Evolutionary conservation across 805 yeast genomes (phyloP), one percentile per base, ranked within the genome.

Genomic region (Schwanniomyces vanrijiae): DNA sequence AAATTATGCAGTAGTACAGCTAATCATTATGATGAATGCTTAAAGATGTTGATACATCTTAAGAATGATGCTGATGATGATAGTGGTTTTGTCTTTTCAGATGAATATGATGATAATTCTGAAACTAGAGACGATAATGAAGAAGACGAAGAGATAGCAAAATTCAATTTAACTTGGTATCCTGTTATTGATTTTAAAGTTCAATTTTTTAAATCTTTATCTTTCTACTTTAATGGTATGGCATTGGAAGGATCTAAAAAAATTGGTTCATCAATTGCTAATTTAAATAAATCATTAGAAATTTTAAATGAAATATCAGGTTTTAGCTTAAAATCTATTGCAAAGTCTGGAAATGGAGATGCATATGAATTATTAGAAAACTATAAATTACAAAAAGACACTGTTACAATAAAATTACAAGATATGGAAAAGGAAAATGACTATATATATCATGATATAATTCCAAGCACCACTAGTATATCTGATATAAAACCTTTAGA

Each of bases 361-460:
- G 64, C 58, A 11, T 71, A 68, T 52, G 76, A 69, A 28, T 48
- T 72, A 38, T 58, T 73, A 46, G 78, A 73, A 47, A 69, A 68
- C 47, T 66, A 58, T 54, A 72, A 73, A 50, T 70, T 60, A 45
- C 78, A 73, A 45, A 68, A 67, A 45, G 76, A 73, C 51, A 71
- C 71, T 0, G 57, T 66, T 44, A 51, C 44, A 1, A 73, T 73
- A 43, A 73, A 73, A 42, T 55, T 73, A 42, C 52, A 53, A 9
- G 77, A 71, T 22, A 53, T 88, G 55, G 82, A 78, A 21, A 90
- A 87, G 54, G 98, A 92, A 60, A 92, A 92, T 59, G 97, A 92
- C 61, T 85, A 82, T 56, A 88, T 92, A 31, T 92, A 88, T 60
- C 96, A 94, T 64, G 92, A 86, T 18, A 57, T 74, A 1, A 70